Evolutionary conservation across 768 basidiomycete species (phyloP), one percentile per base, ranked within the genome.

Genomic region (Xerocomellus intermedius): DNA sequence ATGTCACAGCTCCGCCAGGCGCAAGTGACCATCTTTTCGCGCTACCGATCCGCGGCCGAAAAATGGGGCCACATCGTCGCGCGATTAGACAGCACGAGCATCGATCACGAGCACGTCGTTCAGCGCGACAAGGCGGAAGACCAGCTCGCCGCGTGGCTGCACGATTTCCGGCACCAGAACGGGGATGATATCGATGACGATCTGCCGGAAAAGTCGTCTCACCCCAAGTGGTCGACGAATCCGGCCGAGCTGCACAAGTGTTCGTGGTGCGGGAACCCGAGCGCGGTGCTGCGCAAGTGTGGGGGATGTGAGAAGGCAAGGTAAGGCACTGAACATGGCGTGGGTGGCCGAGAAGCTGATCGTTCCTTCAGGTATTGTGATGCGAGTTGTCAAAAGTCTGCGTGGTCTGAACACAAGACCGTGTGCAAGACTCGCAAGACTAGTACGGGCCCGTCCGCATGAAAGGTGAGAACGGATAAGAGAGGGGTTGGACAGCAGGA

Each of bases 261-360:
- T 61, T 83, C 84, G 24, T 83, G 79, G 51, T 87, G 86, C 56
- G 75, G 79, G 7, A 86, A 85, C 54, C 84, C 84, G 7, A 85
- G 81, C 47, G 83, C 82, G 0, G 74, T 75, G 8, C 64, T 85
- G 44, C 75, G 76, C 58, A 84, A 81, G 65, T 85, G 83, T 56
- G 64, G 69, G 5, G 73, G 76, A 2, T 81, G 79, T 50, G 70
- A 61, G 24, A 73, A 69, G 50, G 70, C 75, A 10, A 76, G 77
- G 78, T 77, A 60, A 4, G 28, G 17, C 13, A 38, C 9, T 17
- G 9, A 17, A 10, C 12, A 8, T 22, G 2, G 43, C 2, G 13
- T 28, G 4, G 13, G 19, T 35, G 5, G 8, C 28, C 12, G 12
- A 21, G 19, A 17, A 5, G 13, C 37, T 59, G 24, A 59, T 41